Base-by-base conservation (phyloP, 352 stramenopile species). In the Phytopythium mirpurense region DNA sequence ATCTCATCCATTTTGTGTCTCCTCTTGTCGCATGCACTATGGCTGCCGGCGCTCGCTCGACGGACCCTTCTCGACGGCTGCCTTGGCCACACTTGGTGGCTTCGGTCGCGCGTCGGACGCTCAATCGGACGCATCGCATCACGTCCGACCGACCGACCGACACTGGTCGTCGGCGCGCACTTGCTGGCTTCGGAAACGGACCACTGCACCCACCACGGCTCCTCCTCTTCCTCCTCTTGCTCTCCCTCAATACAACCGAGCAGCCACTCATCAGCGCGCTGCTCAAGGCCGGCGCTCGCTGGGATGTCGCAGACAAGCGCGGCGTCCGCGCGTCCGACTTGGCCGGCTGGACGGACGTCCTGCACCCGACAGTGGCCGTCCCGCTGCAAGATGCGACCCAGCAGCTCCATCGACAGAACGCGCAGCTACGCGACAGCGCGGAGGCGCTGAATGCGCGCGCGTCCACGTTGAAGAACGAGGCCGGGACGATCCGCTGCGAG, bases 281-380 rank as follows among this genome's bases (percentile, higher is more conserved):
- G 29, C 32, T 79, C 37, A 46, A 19, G n/a, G 63, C 56, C 36
- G 66, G 63, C 42, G 69, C 63, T 27, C 47, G 61, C 34, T 47
- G 67, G 37, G 41, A 54, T 41, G 45, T 62, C 15, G 38, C 56
- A 21, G 66, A 78, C 55, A 73, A 67, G 42, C 72, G 69, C 47
- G 64, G 67, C 6, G 56, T 69, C 32, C 57, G 59, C 19, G 49
- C 67, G n/a, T 62, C 66, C 52, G 67, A 76, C 24, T 42, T 68
- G 18, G 64, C 66, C 42, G 63, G 55, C 29, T 75, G 69, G 66
- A 73, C 60, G 0, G 47, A 61, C n/a, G 51, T 61, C 19, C 35
- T 69, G 21, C 63, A 73, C 12, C 60, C 69, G 8, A 54, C 62
- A 10, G 46, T 73, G 15, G 63, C 73, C 42, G 55, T 65, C 42